Conservation (phyloP, 129 eudicot genomes). For the Scalesia atractyloides region DNA sequence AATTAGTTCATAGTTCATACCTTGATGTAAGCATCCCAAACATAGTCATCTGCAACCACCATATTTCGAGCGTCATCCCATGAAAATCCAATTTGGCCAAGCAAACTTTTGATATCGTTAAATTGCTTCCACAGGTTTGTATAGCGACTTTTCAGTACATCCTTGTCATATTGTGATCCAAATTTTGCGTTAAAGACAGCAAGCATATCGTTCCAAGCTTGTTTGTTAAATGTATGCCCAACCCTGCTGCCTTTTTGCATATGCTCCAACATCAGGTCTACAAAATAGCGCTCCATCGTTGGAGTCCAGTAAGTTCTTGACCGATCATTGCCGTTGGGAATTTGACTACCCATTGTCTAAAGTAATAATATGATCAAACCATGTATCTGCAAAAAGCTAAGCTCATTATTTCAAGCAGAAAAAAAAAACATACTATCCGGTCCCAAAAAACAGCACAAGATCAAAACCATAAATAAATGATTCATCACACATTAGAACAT, state of each 20-base stretch:
- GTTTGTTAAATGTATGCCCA: constrained; percentile 64
- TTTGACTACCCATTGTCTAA: constrained; percentile 46
- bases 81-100: constrained; percentile 53
- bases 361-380: constrained; percentile 18
- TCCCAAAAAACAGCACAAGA: not conserved
- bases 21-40: constrained; percentile 62
- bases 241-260: constrained; percentile 60
- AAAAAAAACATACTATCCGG: not conserved
- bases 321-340: constrained; percentile 43
- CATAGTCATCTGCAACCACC: constrained; percentile 60
- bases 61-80: constrained; percentile 55
- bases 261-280: constrained; percentile 67
- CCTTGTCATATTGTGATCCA: constrained; percentile 62
- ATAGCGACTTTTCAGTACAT: constrained; percentile 59
- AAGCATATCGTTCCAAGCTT: constrained; percentile 72
- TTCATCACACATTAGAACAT: not conserved
- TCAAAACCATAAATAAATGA: not conserved
- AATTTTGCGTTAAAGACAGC: constrained; percentile 53
- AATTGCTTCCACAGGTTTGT: constrained; percentile 63
- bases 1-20: constrained; percentile 16
- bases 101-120: constrained; percentile 49
- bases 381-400: constrained; percentile 21
- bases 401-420: not conserved
- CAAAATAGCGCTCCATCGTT: constrained; percentile 56
- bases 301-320: constrained; percentile 66